phyloP scores from a whole-genome alignment of 2,329 filamentous ascomycete genomes.

The Colletotrichum destructivum region DNA sequence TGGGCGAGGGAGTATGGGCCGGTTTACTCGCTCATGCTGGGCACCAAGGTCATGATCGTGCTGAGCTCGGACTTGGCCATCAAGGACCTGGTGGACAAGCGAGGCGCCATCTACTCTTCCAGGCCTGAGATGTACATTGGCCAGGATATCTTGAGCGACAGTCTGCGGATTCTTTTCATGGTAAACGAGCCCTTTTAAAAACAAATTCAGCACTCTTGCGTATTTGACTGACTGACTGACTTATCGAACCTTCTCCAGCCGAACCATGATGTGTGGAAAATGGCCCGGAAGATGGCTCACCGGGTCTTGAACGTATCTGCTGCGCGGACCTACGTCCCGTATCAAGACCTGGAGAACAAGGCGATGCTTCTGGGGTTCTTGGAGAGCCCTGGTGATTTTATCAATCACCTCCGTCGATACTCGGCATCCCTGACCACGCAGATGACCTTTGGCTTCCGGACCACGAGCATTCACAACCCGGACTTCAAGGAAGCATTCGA shows the following conservation, averaged over 20 bases:
- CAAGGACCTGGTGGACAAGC: constrained; percentile 67
- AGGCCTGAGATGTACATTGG: constrained; percentile 49
- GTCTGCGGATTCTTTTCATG: constrained; percentile 29
- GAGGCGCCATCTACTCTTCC: constrained; percentile 64
- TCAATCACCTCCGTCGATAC: constrained; percentile 63
- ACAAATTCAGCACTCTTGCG: neutral
- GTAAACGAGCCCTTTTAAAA: neutral
- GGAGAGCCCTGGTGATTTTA: constrained; percentile 56
- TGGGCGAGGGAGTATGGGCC: constrained; percentile 65
- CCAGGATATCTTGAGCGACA: constrained; percentile 14
- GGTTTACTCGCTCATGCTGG: constrained; percentile 64
- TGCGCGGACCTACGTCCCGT: constrained; percentile 57
- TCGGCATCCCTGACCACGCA: constrained; percentile 64
- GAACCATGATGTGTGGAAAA: constrained; percentile 25
- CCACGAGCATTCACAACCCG: constrained; percentile 57
- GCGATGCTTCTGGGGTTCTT: constrained; percentile 58
- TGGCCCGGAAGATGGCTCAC: constrained; percentile 52
- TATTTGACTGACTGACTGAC: too few species aligned
- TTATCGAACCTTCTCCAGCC: neutral
- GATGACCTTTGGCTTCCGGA: constrained; percentile 66
- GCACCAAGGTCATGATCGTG: constrained; percentile 63
- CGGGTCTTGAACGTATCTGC: constrained; percentile 55
- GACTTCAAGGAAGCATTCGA: constrained; percentile 61
- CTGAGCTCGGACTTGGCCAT: constrained; percentile 61
- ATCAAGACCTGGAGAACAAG: constrained; percentile 59